Evolutionary conservation across 2,329 filamentous ascomycete genomes (phyloP), one percentile per base, ranked within the genome.

Genomic region (Xylaria multiplex): DNA sequence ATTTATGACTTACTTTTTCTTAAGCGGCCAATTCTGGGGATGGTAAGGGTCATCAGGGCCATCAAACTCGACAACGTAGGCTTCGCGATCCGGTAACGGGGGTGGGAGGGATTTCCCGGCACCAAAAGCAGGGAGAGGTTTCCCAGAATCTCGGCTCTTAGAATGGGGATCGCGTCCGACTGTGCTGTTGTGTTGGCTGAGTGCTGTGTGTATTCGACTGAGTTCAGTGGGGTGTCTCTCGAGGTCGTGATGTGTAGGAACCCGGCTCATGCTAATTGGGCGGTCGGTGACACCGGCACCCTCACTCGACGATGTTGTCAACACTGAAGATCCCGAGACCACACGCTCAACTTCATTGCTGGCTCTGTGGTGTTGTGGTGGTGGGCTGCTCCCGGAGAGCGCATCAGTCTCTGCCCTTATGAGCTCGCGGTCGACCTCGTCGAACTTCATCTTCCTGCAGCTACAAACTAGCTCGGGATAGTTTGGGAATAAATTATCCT

Each of bases 61-160:
- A 71, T 94, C 90, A 75, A 97, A 97, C 78, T 93, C 91, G 49
- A 94, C 91, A 0, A 93, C 91, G 74, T 94, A 95, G 69, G 92
- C 88, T 72, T 94, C 91, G 71, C 85, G 84, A 14, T 89, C 87
- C 1, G 91, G 91, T 48, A 94, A 76, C 0, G 81, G 83, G 3
- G 91, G 91, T 2, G 92, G 92, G 73, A 88, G 93, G 0, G 88
- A 83, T 79, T 93, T 94, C n/a, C 90, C 91, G 61, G 83, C 88
- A 42, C 91, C 91, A 77, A 93, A 92, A 6, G 81, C 79, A 1
- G 91, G 91, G 62, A 93, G 75, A 0, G 90, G 88, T 74, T 80
- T 88, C 61, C 76, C 82, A 5, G 83, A 87, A 55, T 86, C 82
- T 55, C 85, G 80, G 52, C 80, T 83, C 75, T 78, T 81, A 16